Conservation (phyloP, 768 basidiomycete genomes). For the Roridomyces roridus region DNA sequence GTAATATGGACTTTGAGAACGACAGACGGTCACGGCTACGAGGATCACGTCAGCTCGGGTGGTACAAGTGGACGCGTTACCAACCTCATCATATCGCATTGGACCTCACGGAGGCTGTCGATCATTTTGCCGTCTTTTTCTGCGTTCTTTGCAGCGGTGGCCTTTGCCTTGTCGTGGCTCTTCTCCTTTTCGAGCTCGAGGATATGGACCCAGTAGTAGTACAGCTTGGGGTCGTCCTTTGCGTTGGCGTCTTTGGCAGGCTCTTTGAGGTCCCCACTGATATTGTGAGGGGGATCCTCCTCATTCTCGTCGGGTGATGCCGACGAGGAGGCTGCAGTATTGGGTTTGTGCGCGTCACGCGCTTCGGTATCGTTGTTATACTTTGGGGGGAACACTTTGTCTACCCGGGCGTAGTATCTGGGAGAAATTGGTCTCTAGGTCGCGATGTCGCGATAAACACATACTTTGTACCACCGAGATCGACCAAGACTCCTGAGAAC, state of each 20-base stretch:
- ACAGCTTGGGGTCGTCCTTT: slow-evolving; percentile 80
- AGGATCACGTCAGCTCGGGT: slow-evolving; percentile 1
- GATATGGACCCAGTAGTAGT: slow-evolving; percentile 89
- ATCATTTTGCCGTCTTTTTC: slow-evolving; percentile 66
- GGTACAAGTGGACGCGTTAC: slow-evolving; percentile 26
- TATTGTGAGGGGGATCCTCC: slow-evolving; percentile 65
- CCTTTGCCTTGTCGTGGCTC: slow-evolving; percentile 63
- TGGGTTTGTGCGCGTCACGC: slow-evolving; percentile 56
- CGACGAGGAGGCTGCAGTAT: slow-evolving; percentile 30
- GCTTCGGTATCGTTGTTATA: slow-evolving; percentile 51
- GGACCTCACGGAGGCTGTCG: slow-evolving; percentile 85
- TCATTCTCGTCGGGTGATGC: slow-evolving; percentile 53
- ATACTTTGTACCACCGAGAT: slow-evolving; percentile 86
- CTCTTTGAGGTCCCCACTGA: slow-evolving; percentile 82
- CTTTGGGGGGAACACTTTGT: slow-evolving; percentile 77
- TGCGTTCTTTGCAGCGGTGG: slow-evolving; percentile 51
- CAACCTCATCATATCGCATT: slow-evolving; percentile 81
- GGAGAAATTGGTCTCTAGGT: slow-evolving; percentile 24
- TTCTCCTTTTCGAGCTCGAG: slow-evolving; percentile 79
- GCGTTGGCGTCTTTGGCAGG: slow-evolving; percentile 71
- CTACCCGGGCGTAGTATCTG: slow-evolving; percentile 84
- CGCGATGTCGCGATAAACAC: slow-evolving; percentile 26
- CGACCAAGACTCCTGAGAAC: slow-evolving; percentile 77
- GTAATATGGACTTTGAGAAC: slow-evolving; percentile 96
- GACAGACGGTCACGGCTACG: slow-evolving; percentile 90